Base-by-base conservation (phyloP, 2,329 filamentous ascomycete species). In the Sporothrix protearum region DNA sequence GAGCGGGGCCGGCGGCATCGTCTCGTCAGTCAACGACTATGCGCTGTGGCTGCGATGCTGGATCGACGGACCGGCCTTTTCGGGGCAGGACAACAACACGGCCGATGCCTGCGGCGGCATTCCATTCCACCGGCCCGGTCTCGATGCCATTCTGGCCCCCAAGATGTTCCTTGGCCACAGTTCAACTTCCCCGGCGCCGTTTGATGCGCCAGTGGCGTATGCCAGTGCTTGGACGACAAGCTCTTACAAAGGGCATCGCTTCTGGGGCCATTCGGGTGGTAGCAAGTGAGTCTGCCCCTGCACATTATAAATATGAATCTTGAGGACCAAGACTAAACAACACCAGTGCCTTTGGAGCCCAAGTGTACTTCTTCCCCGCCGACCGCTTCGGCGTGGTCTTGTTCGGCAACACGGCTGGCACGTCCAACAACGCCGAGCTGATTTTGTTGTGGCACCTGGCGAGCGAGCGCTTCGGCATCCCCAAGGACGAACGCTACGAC, bases 1-100 rank as follows among this genome's bases (percentile, higher is more conserved):
- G 33, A 80, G 80, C 73, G 83, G 82, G 14, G 82, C 83, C 0
- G 83, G 82, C 0, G 79, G 77, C 12, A 76, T 82, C 59, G 77
- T 87, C 28, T 84, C 82, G 28, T 85, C 81, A 63, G 84, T 84
- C 1, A 69, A 79, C 8, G 86, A 88, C 77, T 87, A 86, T 75
- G 76, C 80, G 1, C 83, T 82, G 74, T 89, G 86, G 86, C 74
- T 87, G 2, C 78, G 79, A 33, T 84, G 82, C 25, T 78, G 87
- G 30, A 77, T 88, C 30, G 76, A 80, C n/a, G 76, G 73, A 3
- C 71, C 71, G 30, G 67, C 69, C 7, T 69, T 39, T 63, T 16
- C 71, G 8, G 19, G 22, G 7, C 6, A 19, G 28, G 25, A 5
- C 67, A 25, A 33, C 33, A 25, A 22, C 3, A 33, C 33, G 1